Evolutionary conservation across 805 yeast species (phyloP).

Genomic region (Saccharomycopsis sp.): DNA sequence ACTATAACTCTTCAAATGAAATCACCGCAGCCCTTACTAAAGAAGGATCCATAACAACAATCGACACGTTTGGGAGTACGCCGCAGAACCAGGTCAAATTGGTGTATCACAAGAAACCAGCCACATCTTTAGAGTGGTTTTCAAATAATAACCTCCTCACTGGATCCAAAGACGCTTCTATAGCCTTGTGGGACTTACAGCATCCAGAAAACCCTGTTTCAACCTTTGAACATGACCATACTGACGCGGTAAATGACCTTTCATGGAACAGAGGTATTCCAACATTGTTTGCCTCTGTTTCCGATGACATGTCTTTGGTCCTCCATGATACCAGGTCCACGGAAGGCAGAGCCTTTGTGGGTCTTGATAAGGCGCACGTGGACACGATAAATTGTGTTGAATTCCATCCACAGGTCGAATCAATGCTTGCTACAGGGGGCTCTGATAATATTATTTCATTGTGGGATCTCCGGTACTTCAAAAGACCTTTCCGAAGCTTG

Average conservation of each 20-base stretch:
- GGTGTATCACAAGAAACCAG: conserved; percentile 56
- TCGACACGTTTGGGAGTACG: background rate
- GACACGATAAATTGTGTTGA: conserved; percentile 64
- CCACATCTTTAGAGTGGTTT: conserved; percentile 69
- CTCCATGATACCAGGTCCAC: conserved; percentile 50
- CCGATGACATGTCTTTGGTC: conserved; percentile 60
- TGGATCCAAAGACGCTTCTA: conserved; percentile 59
- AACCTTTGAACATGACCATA: background rate
- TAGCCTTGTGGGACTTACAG: conserved; percentile 62
- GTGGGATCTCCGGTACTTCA: conserved; percentile 67
- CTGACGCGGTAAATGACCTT: conserved; percentile 53
- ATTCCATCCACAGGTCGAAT: conserved; percentile 50
- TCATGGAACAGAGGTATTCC: conserved; percentile 44
- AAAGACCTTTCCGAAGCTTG: conserved; percentile 52
- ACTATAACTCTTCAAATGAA: background rate
- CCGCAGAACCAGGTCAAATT: conserved; percentile 23
- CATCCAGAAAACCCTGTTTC: conserved; percentile 34
- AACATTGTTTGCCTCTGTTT: conserved; percentile 56
- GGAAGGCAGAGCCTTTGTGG: conserved; percentile 9
- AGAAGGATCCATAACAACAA: background rate
- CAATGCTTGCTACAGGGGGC: conserved; percentile 68
- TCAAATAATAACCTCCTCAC: conserved; percentile 41
- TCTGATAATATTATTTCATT: conserved; percentile 66
- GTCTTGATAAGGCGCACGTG: conserved; percentile 42
- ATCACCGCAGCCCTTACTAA: background rate